Conservation (phyloP, 202 grass and related monocot species). For the Carex sylvatica region DNA sequence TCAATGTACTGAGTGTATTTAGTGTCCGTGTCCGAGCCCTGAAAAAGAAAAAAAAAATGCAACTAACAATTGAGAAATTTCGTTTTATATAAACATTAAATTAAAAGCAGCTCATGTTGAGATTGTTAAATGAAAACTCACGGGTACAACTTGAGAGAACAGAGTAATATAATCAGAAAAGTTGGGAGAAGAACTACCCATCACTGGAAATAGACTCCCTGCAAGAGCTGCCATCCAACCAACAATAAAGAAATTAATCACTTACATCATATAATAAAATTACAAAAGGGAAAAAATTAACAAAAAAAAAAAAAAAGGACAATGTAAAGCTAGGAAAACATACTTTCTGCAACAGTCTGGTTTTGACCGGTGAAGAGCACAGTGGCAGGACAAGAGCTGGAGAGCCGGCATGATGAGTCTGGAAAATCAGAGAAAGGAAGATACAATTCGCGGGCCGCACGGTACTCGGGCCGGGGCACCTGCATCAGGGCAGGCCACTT, state of each 20-base stretch:
- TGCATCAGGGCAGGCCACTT: conserved; percentile 70
- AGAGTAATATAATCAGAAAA: conserved; percentile 51
- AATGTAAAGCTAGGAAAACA: neutral
- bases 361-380: conserved; percentile 68
- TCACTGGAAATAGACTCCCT: conserved; percentile 50
- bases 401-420: conserved; percentile 37
- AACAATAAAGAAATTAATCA: conserved; percentile 2
- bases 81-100: neutral
- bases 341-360: conserved; percentile 66
- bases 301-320: too few relatives aligned
- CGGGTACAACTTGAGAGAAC: conserved; percentile 44
- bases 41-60: conserved; percentile 17
- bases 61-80: neutral
- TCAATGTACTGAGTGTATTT: conserved; percentile 59
- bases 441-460: conserved; percentile 24
- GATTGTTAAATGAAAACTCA: conserved; percentile 34
- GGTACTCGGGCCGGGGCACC: conserved; percentile 42
- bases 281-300: neutral
- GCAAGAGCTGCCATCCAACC: conserved; percentile 44
- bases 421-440: conserved; percentile 44
- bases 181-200: conserved; percentile 34
- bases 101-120: neutral
- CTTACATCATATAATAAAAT: neutral
- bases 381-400: conserved; percentile 49
- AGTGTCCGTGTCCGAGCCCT: conserved; percentile 61